Evolutionary conservation across 345 rosid species (phyloP).

Genomic region (Mangifera indica): DNA sequence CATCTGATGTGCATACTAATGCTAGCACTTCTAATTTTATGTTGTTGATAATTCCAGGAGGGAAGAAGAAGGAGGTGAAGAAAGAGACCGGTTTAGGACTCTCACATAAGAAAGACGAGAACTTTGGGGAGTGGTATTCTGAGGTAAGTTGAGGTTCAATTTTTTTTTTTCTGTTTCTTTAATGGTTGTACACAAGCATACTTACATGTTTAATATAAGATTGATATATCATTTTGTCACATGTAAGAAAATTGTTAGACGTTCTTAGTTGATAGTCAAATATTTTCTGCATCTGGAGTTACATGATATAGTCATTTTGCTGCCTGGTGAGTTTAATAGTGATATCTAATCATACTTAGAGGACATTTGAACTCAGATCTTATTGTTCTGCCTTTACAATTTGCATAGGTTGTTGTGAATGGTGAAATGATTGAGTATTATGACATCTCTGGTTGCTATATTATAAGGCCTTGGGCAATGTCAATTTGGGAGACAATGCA

Average conservation of each 20-base stretch:
- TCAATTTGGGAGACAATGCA: constrained; percentile 94
- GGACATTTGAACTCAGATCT: constrained; percentile 2
- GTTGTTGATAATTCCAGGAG: constrained; percentile 30
- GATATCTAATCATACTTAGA: background rate
- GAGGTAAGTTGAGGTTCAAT: constrained; percentile 49
- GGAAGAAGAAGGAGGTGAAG: constrained; percentile 93
- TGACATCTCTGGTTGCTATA: constrained; percentile 95
- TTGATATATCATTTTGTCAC: background rate
- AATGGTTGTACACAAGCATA: background rate
- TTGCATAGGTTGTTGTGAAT: constrained; percentile 75
- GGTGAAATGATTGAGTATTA: constrained; percentile 95
- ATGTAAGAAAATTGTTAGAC: background rate
- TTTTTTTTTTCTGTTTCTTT: background rate
- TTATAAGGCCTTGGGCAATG: constrained; percentile 98
- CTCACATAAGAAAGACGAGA: constrained; percentile 73
- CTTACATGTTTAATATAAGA: background rate
- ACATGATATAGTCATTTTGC: background rate
- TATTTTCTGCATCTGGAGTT: background rate
- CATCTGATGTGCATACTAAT: background rate
- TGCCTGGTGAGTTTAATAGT: background rate
- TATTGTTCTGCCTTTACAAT: constrained; percentile 4
- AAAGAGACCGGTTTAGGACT: constrained; percentile 93
- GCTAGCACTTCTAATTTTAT: constrained; percentile 1
- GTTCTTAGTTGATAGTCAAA: no score
- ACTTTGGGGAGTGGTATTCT: constrained; percentile 95